phyloP scores from a whole-genome alignment of 495 filamentous ascomycete genomes.

The Diplogelasinospora grovesii region DNA sequence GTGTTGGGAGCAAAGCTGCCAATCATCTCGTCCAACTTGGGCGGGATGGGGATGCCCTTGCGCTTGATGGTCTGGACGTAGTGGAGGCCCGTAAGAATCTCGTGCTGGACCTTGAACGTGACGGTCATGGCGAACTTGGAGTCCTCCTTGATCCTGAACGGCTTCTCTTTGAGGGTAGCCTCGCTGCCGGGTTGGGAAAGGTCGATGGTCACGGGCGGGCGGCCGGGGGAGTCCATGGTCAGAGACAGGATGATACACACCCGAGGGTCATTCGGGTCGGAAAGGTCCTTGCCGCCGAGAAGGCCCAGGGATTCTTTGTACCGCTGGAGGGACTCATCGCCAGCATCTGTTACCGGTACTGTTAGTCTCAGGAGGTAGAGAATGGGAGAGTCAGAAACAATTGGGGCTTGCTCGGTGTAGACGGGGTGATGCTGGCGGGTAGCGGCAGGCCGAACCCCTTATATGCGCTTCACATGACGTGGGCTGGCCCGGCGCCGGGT shows the following conservation, averaged over 20 bases:
- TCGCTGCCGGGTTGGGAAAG: slow-evolving; percentile 59
- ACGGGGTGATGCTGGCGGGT: too few species aligned
- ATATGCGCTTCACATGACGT: too few species aligned
- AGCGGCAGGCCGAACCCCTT: too few species aligned
- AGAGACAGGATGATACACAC: slow-evolving; percentile 87
- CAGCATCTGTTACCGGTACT: slow-evolving; percentile 38
- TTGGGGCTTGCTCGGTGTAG: too few species aligned
- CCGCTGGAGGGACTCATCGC: slow-evolving; percentile 89
- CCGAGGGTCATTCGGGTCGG: slow-evolving; percentile 70
- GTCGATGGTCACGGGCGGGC: slow-evolving; percentile 78
- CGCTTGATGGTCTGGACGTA: slow-evolving; percentile 91
- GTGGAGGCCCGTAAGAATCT: slow-evolving; percentile 88
- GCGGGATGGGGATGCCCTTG: slow-evolving; percentile 65
- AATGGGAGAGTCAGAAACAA: neutral
- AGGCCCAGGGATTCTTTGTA: slow-evolving; percentile 96
- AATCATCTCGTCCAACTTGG: slow-evolving; percentile 96
- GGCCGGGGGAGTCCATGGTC: slow-evolving; percentile 71
- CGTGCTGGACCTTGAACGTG: slow-evolving; percentile 88
- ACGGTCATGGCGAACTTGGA: slow-evolving; percentile 87
- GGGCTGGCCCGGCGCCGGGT: too few species aligned
- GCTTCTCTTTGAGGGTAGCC: slow-evolving; percentile 68
- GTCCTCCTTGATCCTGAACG: slow-evolving; percentile 96
- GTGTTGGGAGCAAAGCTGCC: slow-evolving; percentile 91
- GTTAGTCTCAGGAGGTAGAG: too few species aligned
- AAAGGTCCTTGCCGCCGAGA: slow-evolving; percentile 50